Evolutionary conservation across 208 protist species (phyloP).

Genomic region (Trichomonas gallinae): DNA sequence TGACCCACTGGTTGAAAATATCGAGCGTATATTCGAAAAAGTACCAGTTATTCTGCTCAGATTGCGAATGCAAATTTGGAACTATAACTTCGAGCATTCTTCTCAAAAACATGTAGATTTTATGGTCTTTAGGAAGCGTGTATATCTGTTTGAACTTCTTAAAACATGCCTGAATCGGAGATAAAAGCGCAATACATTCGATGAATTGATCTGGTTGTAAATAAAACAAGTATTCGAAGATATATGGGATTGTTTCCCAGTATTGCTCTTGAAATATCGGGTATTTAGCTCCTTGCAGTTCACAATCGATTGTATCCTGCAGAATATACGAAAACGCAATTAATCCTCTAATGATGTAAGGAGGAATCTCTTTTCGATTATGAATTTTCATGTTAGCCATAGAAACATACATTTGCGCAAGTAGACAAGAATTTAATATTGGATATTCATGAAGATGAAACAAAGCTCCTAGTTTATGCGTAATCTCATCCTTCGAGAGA

Average conservation of each 20-base stretch:
- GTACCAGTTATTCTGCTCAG: neutral
- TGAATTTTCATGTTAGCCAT: neutral
- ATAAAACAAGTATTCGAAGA: neutral
- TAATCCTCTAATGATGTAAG: neutral
- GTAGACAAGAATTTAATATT: neutral
- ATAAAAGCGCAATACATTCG: neutral
- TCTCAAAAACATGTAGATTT: neutral
- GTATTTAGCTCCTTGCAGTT: neutral
- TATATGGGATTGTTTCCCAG: neutral
- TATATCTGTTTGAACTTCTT: neutral
- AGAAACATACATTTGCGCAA: neutral
- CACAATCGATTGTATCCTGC: neutral
- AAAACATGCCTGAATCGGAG: neutral
- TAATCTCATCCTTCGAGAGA: neutral
- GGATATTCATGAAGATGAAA: neutral
- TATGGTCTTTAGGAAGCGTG: neutral
- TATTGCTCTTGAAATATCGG: neutral
- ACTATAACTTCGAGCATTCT: neutral
- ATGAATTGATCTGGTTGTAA: neutral
- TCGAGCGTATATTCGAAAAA: neutral
- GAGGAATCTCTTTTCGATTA: neutral
- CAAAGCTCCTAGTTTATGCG: neutral
- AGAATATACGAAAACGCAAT: neutral
- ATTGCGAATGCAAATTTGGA: neutral
- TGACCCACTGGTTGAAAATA: neutral